phyloP scores from a whole-genome alignment of 495 filamentous ascomycete genomes.

The Hypoxylon crocopeplum region DNA sequence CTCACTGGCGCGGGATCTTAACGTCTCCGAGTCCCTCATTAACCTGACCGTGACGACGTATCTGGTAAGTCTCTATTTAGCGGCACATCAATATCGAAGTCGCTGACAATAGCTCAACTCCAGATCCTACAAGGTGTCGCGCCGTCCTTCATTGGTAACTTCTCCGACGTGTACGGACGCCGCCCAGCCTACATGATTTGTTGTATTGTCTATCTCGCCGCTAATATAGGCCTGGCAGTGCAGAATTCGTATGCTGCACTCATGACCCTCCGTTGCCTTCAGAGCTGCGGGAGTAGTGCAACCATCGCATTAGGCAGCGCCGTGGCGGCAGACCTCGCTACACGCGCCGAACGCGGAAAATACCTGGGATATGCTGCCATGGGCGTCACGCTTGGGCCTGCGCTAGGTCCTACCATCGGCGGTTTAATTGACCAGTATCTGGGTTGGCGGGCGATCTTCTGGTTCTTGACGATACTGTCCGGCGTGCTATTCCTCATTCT shows the following conservation, averaged over 20 bases:
- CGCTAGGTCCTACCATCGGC: conserved; percentile 58
- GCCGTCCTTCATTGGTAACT: conserved; percentile 56
- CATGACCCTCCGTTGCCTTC: conserved; percentile 57
- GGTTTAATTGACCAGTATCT: conserved; percentile 59
- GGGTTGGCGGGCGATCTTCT: conserved; percentile 66
- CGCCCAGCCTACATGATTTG: conserved; percentile 57
- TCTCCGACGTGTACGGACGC: conserved; percentile 56
- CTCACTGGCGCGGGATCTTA: conserved; percentile 51
- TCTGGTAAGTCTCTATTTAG: conserved; percentile 30
- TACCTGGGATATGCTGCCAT: conserved; percentile 46
- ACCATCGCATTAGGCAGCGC: conserved; percentile 54
- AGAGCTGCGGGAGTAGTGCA: conserved; percentile 55
- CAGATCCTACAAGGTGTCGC: conserved; percentile 45
- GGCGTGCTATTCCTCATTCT: conserved; percentile 40
- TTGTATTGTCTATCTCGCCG: conserved; percentile 55
- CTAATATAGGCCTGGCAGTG: conserved; percentile 59
- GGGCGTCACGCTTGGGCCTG: conserved; percentile 42
- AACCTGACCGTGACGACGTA: conserved; percentile 62
- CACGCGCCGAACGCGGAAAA: conserved; percentile 53
- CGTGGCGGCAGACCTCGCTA: conserved; percentile 57
- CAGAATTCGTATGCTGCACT: conserved; percentile 56
- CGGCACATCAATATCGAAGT: background rate
- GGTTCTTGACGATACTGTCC: conserved; percentile 61
- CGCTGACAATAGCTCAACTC: background rate
- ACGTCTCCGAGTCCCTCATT: conserved; percentile 54